Evolutionary conservation across 495 filamentous ascomycete genomes (phyloP), one percentile per base, ranked within the genome.

Genomic region (Glarea lozoyensis): DNA sequence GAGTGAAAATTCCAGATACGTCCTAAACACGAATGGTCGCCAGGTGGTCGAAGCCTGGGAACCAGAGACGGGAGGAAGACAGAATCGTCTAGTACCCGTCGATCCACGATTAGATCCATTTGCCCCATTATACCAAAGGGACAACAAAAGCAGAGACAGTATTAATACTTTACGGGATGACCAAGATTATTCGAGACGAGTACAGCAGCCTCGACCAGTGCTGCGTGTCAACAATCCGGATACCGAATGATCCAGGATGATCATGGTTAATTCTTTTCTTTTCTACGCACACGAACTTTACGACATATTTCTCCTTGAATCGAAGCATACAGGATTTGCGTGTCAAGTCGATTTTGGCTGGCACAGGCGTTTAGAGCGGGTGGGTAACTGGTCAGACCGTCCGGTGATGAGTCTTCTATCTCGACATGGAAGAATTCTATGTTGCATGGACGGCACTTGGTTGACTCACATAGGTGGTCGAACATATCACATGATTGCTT

Each of bases 71-170:
- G 52, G 49, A 22, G 63, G 61, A 38, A 55, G 73, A 39, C 56
- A 61, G 29, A 77, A 72, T 56, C 60, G 65, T 18, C 54, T 72
- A 17, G 69, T 73, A 66, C 65, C 70, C 1, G 60, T 74, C 33
- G 72, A 77, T 52, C 72, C 72, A n/a, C 62, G 73, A 34, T 61
- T 75, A 51, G 68, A 75, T 41, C 70, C 72, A 0, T 73, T 67
- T 35, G 59, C 63, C 15, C 66, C 63, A 11, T 60, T 73, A 0
- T 75, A 72, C 46, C 56, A 56, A 20, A 57, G 67, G 12, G 61
- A 60, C 17, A 52, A 45, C 42, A 66, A 67, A 49, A 73, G 69
- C 47, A 65, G 65, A 45, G 70, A 75, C 48, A 75, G 70, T 53
- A 52, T 77, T 49, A 62, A 65, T 36, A 75, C 72, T 3, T 54